Base-by-base conservation (phyloP, 768 basidiomycete genomes). In the Phanerochaete sordida region DNA sequence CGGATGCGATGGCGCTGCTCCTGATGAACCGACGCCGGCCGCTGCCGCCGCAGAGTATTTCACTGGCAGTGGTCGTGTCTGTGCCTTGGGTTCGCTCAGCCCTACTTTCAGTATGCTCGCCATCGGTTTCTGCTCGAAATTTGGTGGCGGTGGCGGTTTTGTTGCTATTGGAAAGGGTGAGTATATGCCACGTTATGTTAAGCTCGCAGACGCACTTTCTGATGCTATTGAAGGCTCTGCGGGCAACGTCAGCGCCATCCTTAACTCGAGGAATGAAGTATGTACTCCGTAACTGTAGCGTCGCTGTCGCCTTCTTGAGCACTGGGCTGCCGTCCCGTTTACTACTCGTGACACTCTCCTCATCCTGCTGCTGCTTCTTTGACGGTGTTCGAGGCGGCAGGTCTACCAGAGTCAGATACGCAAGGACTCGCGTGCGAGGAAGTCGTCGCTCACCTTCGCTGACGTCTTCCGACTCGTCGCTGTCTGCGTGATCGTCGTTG, bases 11-110 rank as follows among this genome's bases (percentile, higher is more conserved):
- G 57, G 69, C 57, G 80, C 76, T 58, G 81, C 76, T 9, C 70
- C 46, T 56, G 70, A 62, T 30, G 76, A 66, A 9, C 74, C 69
- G 23, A 82, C 79, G 5, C 83, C 82, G 6, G 82, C 83, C 0
- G 93, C 95, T 2, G 94, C 95, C 0, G 93, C 94, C n/a, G 93
- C 85, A 31, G 96, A 89, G 70, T 97, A 97, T 52, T 90, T 82
- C 69, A 95, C 91, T 13, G 93, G 90, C 46, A 93, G 90, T 58
- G 92, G 72, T 23, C 80, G 71, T 64, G 82, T 81, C 56, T 79
- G 83, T 60, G 79, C 81, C 57, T 82, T 77, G 64, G 83, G 71
- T 57, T 76, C 39, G 39, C 70, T 82, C n/a, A 91, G 72, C 23
- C 85, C 83, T 33, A 84, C 83, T 73, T 94, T 94, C 64, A 95